phyloP scores from a whole-genome alignment of 805 yeast species.

The Candida peoriensis region DNA sequence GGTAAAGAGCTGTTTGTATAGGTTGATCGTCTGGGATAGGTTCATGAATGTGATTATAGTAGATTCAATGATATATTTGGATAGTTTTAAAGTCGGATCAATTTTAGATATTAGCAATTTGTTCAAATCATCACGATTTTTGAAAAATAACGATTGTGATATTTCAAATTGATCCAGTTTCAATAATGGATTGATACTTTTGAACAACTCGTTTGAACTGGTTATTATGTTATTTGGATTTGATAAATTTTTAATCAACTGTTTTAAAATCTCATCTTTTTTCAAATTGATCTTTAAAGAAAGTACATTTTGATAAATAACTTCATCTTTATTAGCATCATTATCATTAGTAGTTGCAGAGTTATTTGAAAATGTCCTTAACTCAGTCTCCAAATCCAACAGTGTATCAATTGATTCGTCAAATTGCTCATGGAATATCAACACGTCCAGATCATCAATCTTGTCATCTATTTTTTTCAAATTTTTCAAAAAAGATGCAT shows the following conservation, averaged over 20 bases:
- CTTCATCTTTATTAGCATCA: constrained; percentile 28
- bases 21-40: constrained; percentile 50
- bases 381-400: constrained; percentile 28
- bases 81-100: constrained; percentile 43
- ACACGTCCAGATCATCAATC: constrained; percentile 66
- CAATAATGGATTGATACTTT: constrained; percentile 27
- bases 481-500: constrained; percentile 35
- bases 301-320: constrained; percentile 28
- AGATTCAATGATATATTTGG: constrained; percentile 51
- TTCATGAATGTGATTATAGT: constrained; percentile 59
- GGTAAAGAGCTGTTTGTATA: constrained; percentile 50
- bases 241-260: constrained; percentile 30
- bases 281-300: constrained; percentile 28
- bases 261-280: constrained; percentile 26
- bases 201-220: constrained; percentile 24
- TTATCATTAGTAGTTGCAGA: no score
- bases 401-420: constrained; percentile 34
- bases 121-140: constrained; percentile 42
- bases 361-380: constrained; percentile 11
- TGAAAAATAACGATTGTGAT: constrained; percentile 45
- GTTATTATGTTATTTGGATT: constrained; percentile 18
- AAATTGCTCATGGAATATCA: constrained; percentile 56
- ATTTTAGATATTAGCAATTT: constrained; percentile 43
- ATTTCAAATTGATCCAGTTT: constrained; percentile 39
- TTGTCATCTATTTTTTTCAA: constrained; percentile 53